Base-by-base conservation (phyloP, 208 protist species). In the Trypanosoma congolense region DNA sequence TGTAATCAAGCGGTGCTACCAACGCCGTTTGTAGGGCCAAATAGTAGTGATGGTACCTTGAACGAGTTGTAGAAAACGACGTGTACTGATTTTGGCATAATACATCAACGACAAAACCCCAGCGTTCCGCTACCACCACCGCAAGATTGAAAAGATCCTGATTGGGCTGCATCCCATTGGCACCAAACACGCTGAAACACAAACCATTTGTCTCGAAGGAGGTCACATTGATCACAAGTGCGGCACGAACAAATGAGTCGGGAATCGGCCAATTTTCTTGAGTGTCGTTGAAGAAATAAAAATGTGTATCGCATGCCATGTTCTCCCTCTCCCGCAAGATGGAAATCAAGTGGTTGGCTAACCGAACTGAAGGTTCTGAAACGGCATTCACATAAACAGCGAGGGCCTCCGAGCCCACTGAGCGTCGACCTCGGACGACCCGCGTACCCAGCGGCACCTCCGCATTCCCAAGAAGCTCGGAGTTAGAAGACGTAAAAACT, bases 201-300 rank as follows among this genome's bases (percentile, higher is more conserved):
- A 84, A 48, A 29, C 57, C 31, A 9, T 54, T 59, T 62, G 46
- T 73, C 48, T 65, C 61, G 26, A 82, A 52, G 2, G 66, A 70
- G 16, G 80, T 84, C 36, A 88, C 31, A 56, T 88, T 88, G 29
- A 88, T 65, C 38, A 84, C 71, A 16, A 88, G 36, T 29, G 80
- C 73, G 16, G 74, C 40, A 31, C 80, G 63, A 10, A 73, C 73
- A 63, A 81, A 81, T 10, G 62, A 41, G 31, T 69, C 46, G 26
- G 80, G 80, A 16, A 88, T 56, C 10, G 77, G 80, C 75, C 76
- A 84, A 36, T 73, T 35, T 24, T 16, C 31, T 26, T 51, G 47
- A 28, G 19, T 51, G 30, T 55, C 61, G 29, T 70, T 59, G 10
- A 88, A 67, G 73, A 84, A 88, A 51, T 76, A 88, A 56, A 88